A percentile compares a stretch with the other conserved stretches of the same genome.
These are phyloP conservation scores for Arthrobotrys musiformis DNA, from an alignment of 2,329 filamentous ascomycete species.

Conservation along the genomic window DNA sequence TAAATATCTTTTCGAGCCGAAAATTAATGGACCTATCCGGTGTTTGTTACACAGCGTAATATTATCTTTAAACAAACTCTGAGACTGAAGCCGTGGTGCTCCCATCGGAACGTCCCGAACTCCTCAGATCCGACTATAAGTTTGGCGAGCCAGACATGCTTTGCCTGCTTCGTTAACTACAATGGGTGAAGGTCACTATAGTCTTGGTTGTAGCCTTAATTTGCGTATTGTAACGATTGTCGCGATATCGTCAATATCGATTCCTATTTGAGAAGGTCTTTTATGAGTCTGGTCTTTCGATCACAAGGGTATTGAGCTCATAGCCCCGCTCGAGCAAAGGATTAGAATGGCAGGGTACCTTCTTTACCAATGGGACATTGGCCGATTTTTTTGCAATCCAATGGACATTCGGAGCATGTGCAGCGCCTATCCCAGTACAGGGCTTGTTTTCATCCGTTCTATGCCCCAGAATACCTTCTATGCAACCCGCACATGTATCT, in stretches of 20 bases:
- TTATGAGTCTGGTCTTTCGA: neutral
- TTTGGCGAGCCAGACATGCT: too few species aligned
- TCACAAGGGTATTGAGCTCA: neutral
- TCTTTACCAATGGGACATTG: neutral
- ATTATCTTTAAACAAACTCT: too few species aligned
- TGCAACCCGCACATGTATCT: neutral
- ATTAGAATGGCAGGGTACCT: neutral
- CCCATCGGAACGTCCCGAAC: too few species aligned
- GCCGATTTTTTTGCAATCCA: neutral
- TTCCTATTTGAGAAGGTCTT: conserved; percentile 7
- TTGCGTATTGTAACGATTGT: neutral
- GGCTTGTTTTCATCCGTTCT: neutral
- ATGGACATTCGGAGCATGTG: neutral
- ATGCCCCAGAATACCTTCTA: neutral
- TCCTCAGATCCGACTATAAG: too few species aligned
- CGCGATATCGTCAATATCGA: neutral
- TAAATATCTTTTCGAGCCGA: neutral
- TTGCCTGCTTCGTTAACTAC: too few species aligned
- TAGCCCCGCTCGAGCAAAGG: neutral
- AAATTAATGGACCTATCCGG: neutral
- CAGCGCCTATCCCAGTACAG: neutral
- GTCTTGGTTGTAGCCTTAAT: neutral
- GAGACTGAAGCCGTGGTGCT: too few species aligned
- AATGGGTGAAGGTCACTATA: neutral
- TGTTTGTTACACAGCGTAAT: neutral